Evolutionary conservation across 441 rosid species (phyloP).

Genomic region (Kokia cookei): DNA sequence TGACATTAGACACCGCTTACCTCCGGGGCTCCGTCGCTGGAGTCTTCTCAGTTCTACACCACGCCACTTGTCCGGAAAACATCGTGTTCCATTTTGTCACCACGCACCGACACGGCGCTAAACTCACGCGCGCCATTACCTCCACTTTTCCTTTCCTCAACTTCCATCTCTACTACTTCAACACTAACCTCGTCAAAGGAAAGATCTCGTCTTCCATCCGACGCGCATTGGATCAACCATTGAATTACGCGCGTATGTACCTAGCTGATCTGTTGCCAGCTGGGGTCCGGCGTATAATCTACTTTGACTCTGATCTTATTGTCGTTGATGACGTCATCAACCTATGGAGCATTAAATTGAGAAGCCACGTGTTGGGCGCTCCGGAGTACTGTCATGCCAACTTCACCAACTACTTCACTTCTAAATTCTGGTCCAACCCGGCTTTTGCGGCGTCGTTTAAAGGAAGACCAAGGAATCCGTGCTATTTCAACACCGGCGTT

Average conservation of each 20-base stretch:
- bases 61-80: slow-evolving; percentile 52
- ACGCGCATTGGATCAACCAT: slow-evolving; percentile 63
- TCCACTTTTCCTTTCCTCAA: slow-evolving; percentile 37
- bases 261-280: slow-evolving; percentile 59
- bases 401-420: slow-evolving; percentile 60
- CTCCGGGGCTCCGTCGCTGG: slow-evolving; percentile 50
- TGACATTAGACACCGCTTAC: slow-evolving; percentile 57
- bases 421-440: slow-evolving; percentile 52
- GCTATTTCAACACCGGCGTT: slow-evolving; percentile 81
- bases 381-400: slow-evolving; percentile 81
- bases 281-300: slow-evolving; percentile 48
- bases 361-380: slow-evolving; percentile 53
- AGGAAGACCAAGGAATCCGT: slow-evolving; percentile 35
- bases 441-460: slow-evolving; percentile 28
- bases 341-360: slow-evolving; percentile 44
- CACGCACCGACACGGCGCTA: slow-evolving; percentile 21
- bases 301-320: slow-evolving; percentile 75
- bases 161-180: slow-evolving; percentile 39
- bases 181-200: slow-evolving; percentile 26
- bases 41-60: slow-evolving; percentile 45
- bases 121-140: slow-evolving; percentile 25
- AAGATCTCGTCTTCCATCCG: slow-evolving; percentile 45
- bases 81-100: slow-evolving; percentile 52
- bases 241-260: slow-evolving; percentile 74
- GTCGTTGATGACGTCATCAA: slow-evolving; percentile 71